These are phyloP conservation scores for Xylaria telfairii DNA, from an alignment of 495 filamentous ascomycete species.

Conservation along the genomic window DNA sequence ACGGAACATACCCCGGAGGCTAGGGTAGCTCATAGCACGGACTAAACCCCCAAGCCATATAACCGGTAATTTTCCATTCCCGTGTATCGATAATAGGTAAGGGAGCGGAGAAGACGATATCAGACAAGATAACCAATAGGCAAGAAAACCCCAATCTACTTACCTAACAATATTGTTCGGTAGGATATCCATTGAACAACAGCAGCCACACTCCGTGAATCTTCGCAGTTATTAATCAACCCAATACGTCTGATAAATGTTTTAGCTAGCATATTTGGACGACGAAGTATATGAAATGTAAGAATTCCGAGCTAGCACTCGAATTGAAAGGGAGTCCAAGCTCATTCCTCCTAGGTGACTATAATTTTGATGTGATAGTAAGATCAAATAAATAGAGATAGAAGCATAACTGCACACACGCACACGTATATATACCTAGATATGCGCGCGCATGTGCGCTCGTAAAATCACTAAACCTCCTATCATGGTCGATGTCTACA, in stretches of 20 bases:
- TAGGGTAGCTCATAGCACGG: too few species aligned
- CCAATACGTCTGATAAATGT: neutral
- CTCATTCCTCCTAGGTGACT: neutral
- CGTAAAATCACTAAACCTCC: neutral
- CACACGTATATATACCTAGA: too few species aligned
- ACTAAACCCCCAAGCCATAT: too few species aligned
- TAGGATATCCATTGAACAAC: too few species aligned
- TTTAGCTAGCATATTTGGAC: neutral
- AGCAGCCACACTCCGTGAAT: neutral
- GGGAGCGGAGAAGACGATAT: too few species aligned
- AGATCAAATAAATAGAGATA: neutral
- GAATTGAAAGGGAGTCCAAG: neutral
- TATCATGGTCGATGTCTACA: neutral
- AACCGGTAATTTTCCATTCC: too few species aligned
- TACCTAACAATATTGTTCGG: too few species aligned
- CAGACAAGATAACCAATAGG: too few species aligned
- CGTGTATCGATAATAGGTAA: too few species aligned
- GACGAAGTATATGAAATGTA: neutral
- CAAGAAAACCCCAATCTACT: too few species aligned
- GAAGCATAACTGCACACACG: neutral
- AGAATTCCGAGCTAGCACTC: neutral
- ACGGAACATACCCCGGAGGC: too few species aligned
- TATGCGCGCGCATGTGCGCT: too few species aligned
- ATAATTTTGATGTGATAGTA: neutral
- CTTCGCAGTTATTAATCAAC: neutral